Conservation (phyloP, 1,284 basidiomycete genomes). For the Cryptococcus maquisensis region DNA sequence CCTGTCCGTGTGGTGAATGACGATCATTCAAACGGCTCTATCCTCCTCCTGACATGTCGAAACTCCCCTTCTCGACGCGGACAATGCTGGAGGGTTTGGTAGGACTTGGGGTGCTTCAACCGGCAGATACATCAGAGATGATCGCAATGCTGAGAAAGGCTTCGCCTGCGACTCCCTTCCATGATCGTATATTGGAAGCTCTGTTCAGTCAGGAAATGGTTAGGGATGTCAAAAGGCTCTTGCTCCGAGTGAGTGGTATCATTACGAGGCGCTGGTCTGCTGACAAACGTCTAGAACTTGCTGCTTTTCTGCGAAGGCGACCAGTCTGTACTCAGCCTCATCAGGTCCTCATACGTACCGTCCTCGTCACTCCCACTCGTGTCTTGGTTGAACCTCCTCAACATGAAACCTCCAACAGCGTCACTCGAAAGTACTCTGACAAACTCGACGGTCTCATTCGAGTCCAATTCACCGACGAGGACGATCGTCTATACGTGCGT, state of each 20-base stretch:
- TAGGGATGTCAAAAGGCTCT: constrained; percentile 21
- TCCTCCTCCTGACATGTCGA: constrained; percentile 21
- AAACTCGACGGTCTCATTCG: constrained; percentile 43
- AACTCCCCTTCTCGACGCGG: constrained; percentile 32
- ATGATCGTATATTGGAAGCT: constrained; percentile 38
- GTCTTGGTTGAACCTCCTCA: constrained; percentile 43
- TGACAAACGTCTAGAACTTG: constrained; percentile 15
- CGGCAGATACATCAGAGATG: constrained; percentile 25
- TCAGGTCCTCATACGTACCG: constrained; percentile 39
- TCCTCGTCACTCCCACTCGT: constrained; percentile 46
- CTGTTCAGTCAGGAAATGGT: constrained; percentile 43
- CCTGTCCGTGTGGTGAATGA: constrained; percentile 7
- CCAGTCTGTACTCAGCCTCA: constrained; percentile 21
- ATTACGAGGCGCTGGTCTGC: background rate
- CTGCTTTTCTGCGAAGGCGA: constrained; percentile 18
- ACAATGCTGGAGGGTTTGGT: constrained; percentile 45
- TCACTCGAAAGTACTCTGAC: constrained; percentile 38
- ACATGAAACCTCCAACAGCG: constrained; percentile 46
- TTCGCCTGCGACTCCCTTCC: constrained; percentile 18
- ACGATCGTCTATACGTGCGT: constrained; percentile 40
- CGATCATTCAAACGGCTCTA: constrained; percentile 13
- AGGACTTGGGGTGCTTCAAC: constrained; percentile 38
- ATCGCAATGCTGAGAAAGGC: constrained; percentile 18
- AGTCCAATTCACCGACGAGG: constrained; percentile 47
- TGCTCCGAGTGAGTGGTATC: constrained; percentile 20